These are phyloP conservation scores for Fusarium pilosicola DNA, from an alignment of 2,329 filamentous ascomycete species.

Conservation along the genomic window DNA sequence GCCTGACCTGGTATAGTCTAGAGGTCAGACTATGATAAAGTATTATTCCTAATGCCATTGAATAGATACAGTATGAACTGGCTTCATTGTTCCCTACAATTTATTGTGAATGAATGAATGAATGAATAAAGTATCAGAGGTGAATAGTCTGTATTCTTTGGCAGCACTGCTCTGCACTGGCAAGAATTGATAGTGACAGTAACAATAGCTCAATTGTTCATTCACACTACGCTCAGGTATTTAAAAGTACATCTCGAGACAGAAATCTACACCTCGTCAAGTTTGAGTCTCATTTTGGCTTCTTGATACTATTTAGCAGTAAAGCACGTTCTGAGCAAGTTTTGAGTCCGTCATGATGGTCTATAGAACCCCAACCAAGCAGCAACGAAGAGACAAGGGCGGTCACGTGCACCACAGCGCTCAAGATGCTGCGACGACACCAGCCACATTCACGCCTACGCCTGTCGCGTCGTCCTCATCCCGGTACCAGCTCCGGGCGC, in stretches of 20 bases:
- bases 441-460: constrained; percentile 38
- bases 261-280: rapidly evolving
- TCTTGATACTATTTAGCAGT: not conserved
- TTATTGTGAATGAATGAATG: not conserved
- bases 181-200: not conserved
- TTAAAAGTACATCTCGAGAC: not conserved
- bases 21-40: constrained; percentile 27
- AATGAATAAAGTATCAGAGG: not conserved
- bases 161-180: not conserved
- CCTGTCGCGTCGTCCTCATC: constrained; percentile 26
- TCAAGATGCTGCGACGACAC: constrained; percentile 1
- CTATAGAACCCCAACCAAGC: constrained; percentile 12
- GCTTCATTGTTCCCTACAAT: not conserved
- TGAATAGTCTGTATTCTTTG: not conserved
- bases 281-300: not conserved
- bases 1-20: constrained; percentile 5
- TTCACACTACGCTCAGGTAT: too few relatives aligned
- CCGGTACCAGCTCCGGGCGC: constrained; percentile 41
- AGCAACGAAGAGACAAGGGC: not conserved
- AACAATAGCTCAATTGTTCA: not conserved
- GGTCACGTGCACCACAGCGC: constrained; percentile 31
- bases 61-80: constrained; percentile 40
- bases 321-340: not conserved
- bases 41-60: constrained; percentile 40
- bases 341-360: not conserved